Percentiles rank a stretch among this genome's conserved stretches.
phyloP scores from a whole-genome alignment of 345 rosid genomes.

The Brassica rapa region DNA sequence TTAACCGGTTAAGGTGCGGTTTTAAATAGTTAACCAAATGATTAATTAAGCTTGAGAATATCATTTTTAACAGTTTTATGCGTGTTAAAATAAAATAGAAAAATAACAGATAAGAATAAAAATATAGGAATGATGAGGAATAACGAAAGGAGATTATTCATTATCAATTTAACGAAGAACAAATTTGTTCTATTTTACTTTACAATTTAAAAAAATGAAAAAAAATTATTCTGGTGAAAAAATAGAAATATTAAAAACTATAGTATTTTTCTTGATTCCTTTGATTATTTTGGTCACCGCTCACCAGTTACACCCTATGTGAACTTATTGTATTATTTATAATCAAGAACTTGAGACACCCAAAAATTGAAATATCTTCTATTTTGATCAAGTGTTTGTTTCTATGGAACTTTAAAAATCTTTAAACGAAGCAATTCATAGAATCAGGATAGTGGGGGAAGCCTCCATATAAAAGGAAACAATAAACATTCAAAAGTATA shows the following conservation, averaged over 20 bases:
- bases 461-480: conserved; percentile 31
- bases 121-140: too few relatives aligned
- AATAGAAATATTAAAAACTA: too few relatives aligned
- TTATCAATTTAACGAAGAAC: too few relatives aligned
- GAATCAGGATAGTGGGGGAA: conserved; percentile 30
- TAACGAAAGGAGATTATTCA: too few relatives aligned
- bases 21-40: neutral
- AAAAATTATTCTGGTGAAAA: too few relatives aligned
- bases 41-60: neutral
- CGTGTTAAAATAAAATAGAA: neutral
- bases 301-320: neutral
- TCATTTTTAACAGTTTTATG: neutral
- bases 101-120: neutral
- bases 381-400: neutral
- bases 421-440: conserved; percentile 7
- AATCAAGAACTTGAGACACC: neutral
- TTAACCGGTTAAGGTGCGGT: neutral
- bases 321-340: neutral
- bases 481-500: conserved; percentile 27
- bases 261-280: too few relatives aligned
- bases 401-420: neutral
- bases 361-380: neutral
- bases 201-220: too few relatives aligned
- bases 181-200: too few relatives aligned
- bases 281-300: too few relatives aligned